Percentiles rank a stretch among this genome's conserved stretches.
Evolutionary conservation across 257 asterid species (phyloP).

Genomic region (Przewalskia tangutica): DNA sequence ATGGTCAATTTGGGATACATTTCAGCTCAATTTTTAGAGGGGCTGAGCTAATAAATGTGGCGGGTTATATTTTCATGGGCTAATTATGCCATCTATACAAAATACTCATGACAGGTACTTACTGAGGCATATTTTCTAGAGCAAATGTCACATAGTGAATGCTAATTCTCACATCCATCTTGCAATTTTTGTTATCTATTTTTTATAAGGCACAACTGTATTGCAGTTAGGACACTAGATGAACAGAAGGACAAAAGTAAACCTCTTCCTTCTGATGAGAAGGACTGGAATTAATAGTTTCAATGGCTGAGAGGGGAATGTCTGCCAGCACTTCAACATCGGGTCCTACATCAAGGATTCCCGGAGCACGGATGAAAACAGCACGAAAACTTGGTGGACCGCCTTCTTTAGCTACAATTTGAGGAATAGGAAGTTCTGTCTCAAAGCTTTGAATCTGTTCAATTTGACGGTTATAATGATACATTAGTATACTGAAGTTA

Average conservation of each 20-base stretch:
- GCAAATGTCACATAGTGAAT: background rate
- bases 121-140: background rate
- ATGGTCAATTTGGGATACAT: too few species aligned
- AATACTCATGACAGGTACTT: background rate
- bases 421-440: constrained; percentile 72
- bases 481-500: background rate
- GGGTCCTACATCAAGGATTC: constrained; percentile 85
- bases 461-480: background rate
- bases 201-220: background rate
- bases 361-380: constrained; percentile 87
- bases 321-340: constrained; percentile 82
- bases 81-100: too few species aligned
- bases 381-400: constrained; percentile 84
- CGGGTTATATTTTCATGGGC: too few species aligned
- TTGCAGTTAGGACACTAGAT: too few species aligned
- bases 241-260: background rate
- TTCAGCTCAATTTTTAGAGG: too few species aligned
- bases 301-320: constrained; percentile 36
- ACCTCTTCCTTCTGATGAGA: constrained; percentile 41
- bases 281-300: constrained; percentile 22
- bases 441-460: constrained; percentile 91
- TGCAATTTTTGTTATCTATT: background rate
- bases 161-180: background rate
- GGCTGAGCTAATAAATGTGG: too few species aligned
- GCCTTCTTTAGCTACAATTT: constrained; percentile 74